Evolutionary conservation across 2,329 filamentous ascomycete species (phyloP), one percentile per base, ranked within the genome.

Genomic region (Botryotinia globosa): DNA sequence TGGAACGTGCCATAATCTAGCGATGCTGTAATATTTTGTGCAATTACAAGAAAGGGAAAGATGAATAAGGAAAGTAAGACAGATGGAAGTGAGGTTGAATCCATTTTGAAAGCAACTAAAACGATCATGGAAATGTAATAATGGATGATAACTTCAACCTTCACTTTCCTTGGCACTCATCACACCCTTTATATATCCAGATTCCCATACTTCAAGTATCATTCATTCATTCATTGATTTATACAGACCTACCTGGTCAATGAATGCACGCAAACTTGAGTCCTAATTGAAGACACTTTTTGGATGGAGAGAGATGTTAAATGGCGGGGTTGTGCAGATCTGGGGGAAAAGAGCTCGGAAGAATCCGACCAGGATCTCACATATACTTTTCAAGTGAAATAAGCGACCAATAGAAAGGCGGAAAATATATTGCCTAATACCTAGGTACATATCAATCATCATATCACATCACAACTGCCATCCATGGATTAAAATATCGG

Each of bases 1-100:
- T 84, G 81, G 74, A 89, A 88, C 29, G 81, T 83, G 42, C 85
- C 85, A 75, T 87, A 87, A 78, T 85, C 83, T 10, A 87, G 81
- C 4, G 76, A 75, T 10, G 83, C 82, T 25, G 83, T 75, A 42
- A 85, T 82, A 44, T 82, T 63, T 70, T 78, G 76, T 65, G 69
- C 67, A 8, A 71, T 18, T 64, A 65, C 25, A 65, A 39, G 42
- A 71, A 65, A 44, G 22, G 68, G 42, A 44, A 71, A 71, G 32
- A 64, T 42, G 44, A 34, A 65, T 10, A 71, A 54, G 6, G 44
- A 65, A 39, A 51, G 58, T 32, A 65, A 39, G 32, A 54, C 20
- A 10, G 32, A 32, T 10, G 32, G 25, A 9, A 42, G 29, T 10
- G 44, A 34, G 20, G 29, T 32, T 22, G 42, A 25, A 64, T 54